phyloP scores from a whole-genome alignment of 495 filamentous ascomycete genomes.

The Astrothelium subdiscretum region DNA sequence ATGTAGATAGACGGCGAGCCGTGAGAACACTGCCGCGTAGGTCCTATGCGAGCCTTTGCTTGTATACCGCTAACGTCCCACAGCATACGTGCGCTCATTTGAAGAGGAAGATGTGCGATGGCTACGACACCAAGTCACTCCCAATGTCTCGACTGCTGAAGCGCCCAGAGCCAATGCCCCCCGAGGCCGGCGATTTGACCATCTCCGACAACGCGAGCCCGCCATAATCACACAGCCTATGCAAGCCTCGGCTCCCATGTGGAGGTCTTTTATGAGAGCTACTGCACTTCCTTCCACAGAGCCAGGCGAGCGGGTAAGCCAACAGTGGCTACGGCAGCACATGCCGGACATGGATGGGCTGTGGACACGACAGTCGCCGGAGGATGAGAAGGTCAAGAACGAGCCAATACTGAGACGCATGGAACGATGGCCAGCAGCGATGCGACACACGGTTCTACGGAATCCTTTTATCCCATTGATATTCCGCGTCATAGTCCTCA shows the following conservation, averaged over 20 bases:
- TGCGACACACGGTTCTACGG: conserved; percentile 35
- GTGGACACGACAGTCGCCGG: conserved; percentile 26
- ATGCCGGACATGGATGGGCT: conserved; percentile 44
- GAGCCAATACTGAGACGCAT: background rate
- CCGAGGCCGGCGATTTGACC: conserved; percentile 18
- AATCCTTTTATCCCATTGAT: conserved; percentile 78
- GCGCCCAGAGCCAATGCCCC: conserved; percentile 13
- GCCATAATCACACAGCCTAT: conserved; percentile 16
- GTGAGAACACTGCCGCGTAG: background rate
- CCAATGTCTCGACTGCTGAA: background rate
- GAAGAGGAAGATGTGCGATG: background rate
- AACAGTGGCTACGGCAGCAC: conserved; percentile 49
- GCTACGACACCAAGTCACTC: background rate
- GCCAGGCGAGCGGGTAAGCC: conserved; percentile 37
- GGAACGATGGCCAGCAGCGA: conserved; percentile 8
- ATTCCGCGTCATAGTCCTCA: conserved; percentile 71
- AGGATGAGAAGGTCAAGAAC: conserved; percentile 31
- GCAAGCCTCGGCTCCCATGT: conserved; percentile 41
- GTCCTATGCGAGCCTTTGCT: background rate
- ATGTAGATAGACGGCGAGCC: background rate
- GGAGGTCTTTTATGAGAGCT: conserved; percentile 46
- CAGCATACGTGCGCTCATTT: background rate
- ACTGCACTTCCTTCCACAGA: conserved; percentile 29
- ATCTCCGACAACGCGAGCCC: conserved; percentile 18
- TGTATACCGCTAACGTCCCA: background rate